Evolutionary conservation across 78 protist genomes (phyloP).

Genomic region (Polysphondylium violaceum): DNA sequence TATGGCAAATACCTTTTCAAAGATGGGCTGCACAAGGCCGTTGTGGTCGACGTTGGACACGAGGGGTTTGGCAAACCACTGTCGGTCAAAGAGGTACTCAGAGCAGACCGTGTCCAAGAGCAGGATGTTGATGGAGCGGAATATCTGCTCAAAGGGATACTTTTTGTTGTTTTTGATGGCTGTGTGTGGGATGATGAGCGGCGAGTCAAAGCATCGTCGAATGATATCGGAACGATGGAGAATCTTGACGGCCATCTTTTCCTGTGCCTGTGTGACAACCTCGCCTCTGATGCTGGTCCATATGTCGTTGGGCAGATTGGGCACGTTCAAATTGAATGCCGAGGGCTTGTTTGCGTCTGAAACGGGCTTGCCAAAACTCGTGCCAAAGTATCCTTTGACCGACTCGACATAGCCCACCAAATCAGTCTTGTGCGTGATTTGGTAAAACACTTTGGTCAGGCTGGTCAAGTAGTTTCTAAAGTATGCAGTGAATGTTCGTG

Average conservation of each 20-base stretch:
- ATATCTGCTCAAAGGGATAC: slow-evolving; percentile 75
- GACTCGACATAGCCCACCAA: slow-evolving; percentile 37
- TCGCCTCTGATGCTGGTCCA: slow-evolving; percentile 73
- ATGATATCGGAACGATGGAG: slow-evolving; percentile 38
- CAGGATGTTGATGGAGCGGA: slow-evolving; percentile 68
- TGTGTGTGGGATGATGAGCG: slow-evolving; percentile 70
- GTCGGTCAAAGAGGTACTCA: slow-evolving; percentile 45
- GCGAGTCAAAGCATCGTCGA: slow-evolving; percentile 50
- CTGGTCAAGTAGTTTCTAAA: slow-evolving; percentile 36
- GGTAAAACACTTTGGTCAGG: slow-evolving; percentile 51
- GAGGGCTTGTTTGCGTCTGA: slow-evolving; percentile 34
- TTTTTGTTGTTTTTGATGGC: slow-evolving; percentile 57
- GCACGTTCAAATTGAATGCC: slow-evolving; percentile 59
- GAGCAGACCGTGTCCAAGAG: slow-evolving; percentile 57
- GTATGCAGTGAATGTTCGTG: slow-evolving; percentile 39
- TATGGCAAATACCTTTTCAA: slow-evolving; percentile 24
- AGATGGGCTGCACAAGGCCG: slow-evolving; percentile 31
- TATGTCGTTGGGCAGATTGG: slow-evolving; percentile 64
- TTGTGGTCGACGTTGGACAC: slow-evolving; percentile 22
- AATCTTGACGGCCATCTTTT: slow-evolving; percentile 6
- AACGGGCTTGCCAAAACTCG: not conserved
- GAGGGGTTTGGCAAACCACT: slow-evolving; percentile 69
- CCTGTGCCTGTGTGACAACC: slow-evolving; percentile 28
- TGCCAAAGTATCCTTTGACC: slow-evolving; percentile 50
- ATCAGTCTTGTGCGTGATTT: slow-evolving; percentile 44